Conservation (phyloP, 2,329 filamentous ascomycete genomes). For the Botryotinia convoluta region DNA sequence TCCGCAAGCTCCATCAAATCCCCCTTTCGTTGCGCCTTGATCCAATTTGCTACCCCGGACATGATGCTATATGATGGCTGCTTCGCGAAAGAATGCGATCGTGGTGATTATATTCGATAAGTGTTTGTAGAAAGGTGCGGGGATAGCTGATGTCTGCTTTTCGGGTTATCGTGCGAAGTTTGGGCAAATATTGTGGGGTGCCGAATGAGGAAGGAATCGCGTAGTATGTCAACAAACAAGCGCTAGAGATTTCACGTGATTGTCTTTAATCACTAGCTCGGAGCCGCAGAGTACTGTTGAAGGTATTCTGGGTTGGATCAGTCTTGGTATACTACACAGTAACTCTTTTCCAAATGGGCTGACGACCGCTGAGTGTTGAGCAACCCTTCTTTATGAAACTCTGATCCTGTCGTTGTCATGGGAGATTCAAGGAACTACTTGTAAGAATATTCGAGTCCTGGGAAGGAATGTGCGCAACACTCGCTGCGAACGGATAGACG, state of each 20-base stretch:
- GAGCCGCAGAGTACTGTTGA: not conserved
- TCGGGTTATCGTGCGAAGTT: slow-evolving; percentile 12
- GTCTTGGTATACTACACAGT: not conserved
- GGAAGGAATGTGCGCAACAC: slow-evolving; percentile 4
- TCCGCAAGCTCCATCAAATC: slow-evolving; percentile 75
- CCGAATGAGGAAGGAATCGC: slow-evolving; percentile 13
- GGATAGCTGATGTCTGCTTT: slow-evolving; percentile 9
- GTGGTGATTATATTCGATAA: not conserved
- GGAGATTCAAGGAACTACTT: slow-evolving; percentile 10
- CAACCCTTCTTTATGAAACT: not conserved
- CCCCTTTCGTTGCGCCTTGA: slow-evolving; percentile 78
- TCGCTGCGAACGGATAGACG: not conserved
- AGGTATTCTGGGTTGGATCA: not conserved
- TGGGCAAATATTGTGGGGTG: slow-evolving; percentile 17
- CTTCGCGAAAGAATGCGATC: slow-evolving; percentile 8
- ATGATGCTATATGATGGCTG: slow-evolving; percentile 45
- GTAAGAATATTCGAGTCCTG: slow-evolving; percentile 2
- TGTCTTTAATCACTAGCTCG: not conserved
- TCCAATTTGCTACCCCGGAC: slow-evolving; percentile 66
- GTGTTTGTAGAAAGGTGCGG: not conserved
- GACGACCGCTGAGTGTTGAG: not conserved
- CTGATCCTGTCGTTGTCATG: slow-evolving; percentile 7
- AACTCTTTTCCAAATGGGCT: not conserved
- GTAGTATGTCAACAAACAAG: slow-evolving; percentile 21
- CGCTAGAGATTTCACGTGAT: slow-evolving; percentile 6